Conservation (phyloP, 2,329 filamentous ascomycete genomes). For the Talaromyces sp. region DNA sequence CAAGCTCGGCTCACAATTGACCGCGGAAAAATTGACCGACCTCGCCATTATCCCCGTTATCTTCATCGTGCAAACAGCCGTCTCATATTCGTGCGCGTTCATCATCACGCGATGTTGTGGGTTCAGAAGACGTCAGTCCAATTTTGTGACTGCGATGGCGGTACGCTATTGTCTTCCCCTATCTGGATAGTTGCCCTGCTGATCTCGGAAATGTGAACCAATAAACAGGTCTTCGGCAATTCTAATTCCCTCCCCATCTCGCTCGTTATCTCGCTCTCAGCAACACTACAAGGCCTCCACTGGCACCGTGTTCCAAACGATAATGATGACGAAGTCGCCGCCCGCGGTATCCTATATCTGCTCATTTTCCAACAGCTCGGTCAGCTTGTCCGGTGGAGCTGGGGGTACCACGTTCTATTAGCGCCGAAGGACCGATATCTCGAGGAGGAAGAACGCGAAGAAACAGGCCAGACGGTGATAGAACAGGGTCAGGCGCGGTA, state of each 20-base stretch:
- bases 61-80: constrained; percentile 81
- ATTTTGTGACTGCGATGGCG: constrained; percentile 97
- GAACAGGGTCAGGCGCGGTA: constrained; percentile 46
- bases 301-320: constrained; percentile 91
- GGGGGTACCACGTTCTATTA: constrained; percentile 95
- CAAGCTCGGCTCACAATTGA: constrained; percentile 92
- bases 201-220: background rate
- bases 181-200: constrained; percentile 3
- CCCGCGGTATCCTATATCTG: constrained; percentile 90
- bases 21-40: constrained; percentile 84
- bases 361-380: constrained; percentile 97
- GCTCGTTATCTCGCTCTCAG: constrained; percentile 87
- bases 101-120: constrained; percentile 73
- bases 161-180: constrained; percentile 47
- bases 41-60: constrained; percentile 94
- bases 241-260: constrained; percentile 98
- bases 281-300: constrained; percentile 87
- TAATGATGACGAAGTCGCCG: constrained; percentile 92
- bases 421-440: constrained; percentile 70
- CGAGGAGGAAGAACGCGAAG: constrained; percentile 44
- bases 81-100: constrained; percentile 79
- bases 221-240: constrained; percentile 79
- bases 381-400: constrained; percentile 94
- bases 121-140: constrained; percentile 81
- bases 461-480: constrained; percentile 33